Conservation (phyloP, 164 flowering plant genomes). For the Annona cherimola region DNA sequence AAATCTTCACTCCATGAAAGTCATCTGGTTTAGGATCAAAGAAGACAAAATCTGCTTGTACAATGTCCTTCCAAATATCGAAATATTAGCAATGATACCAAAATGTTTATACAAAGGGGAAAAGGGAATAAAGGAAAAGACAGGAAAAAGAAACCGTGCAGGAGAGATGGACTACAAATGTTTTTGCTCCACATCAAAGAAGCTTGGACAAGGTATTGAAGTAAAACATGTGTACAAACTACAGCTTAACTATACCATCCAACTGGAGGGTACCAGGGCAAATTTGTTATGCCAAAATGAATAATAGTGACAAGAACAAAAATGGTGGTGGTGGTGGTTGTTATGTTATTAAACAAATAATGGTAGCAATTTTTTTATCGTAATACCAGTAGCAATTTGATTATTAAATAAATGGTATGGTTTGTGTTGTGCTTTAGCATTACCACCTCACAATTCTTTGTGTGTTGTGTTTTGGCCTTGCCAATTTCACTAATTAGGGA, state of each 20-base stretch:
- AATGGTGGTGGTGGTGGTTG: too few relatives aligned
- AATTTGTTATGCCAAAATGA: too few relatives aligned
- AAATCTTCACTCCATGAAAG: constrained; percentile 81
- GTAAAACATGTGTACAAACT: background rate
- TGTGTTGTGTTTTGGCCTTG: too few relatives aligned
- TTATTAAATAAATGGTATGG: too few relatives aligned
- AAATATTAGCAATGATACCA: background rate
- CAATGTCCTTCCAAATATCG: constrained; percentile 36
- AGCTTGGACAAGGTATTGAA: background rate
- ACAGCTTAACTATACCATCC: background rate
- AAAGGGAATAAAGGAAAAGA: background rate
- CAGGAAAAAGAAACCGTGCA: background rate
- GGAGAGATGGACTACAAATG: background rate
- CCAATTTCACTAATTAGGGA: too few relatives aligned
- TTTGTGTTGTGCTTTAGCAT: too few relatives aligned
- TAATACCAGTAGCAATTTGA: too few relatives aligned
- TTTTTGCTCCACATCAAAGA: background rate
- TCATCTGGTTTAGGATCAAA: constrained; percentile 84
- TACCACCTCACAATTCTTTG: too few relatives aligned
- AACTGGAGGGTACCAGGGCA: background rate
- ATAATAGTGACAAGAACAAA: too few relatives aligned
- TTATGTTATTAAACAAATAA: too few relatives aligned
- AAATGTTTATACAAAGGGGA: background rate
- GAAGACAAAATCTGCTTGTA: constrained; percentile 90
- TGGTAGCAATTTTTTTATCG: too few relatives aligned